phyloP scores from a whole-genome alignment of 2,329 filamentous ascomycete species.

The Nigrograna mackinnonii region DNA sequence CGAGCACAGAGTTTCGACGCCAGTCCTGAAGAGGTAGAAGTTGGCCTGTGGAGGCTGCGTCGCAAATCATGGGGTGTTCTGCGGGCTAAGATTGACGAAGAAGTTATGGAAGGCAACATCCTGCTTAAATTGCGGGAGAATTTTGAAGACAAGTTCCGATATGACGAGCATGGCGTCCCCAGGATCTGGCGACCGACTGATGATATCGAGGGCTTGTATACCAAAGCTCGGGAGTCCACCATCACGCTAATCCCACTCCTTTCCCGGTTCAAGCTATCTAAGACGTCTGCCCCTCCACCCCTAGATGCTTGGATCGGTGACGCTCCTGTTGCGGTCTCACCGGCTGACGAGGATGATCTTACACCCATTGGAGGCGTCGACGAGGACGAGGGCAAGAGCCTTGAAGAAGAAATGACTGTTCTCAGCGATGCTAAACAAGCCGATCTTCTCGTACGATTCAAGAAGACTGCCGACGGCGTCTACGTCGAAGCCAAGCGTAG shows the following conservation, averaged over 20 bases:
- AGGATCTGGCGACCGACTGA: conserved; percentile 96
- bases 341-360: conserved; percentile 89
- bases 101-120: conserved; percentile 97
- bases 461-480: conserved; percentile 96
- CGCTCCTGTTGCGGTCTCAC: conserved; percentile 72
- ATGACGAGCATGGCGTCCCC: conserved; percentile 92
- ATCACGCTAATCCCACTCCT: conserved; percentile 88
- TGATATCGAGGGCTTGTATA: conserved; percentile 96
- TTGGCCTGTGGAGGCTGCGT: conserved; percentile 89
- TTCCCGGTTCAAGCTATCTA: conserved; percentile 77
- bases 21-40: conserved; percentile 84
- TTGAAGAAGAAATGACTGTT: conserved; percentile 97
- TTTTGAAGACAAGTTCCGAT: conserved; percentile 99
- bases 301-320: conserved; percentile 81
- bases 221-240: conserved; percentile 87
- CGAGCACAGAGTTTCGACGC: conserved; percentile 93
- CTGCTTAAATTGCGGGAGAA: conserved; percentile 94
- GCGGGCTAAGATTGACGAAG: conserved; percentile 89
- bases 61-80: conserved; percentile 94
- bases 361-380: conserved; percentile 90
- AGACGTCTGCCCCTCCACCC: conserved; percentile 77
- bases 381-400: conserved; percentile 89
- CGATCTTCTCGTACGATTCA: conserved; percentile 91
- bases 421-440: conserved; percentile 87
- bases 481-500: conserved; percentile 98